Evolutionary conservation across 345 rosid genomes (phyloP).

Genomic region (Heritiera fomes): DNA sequence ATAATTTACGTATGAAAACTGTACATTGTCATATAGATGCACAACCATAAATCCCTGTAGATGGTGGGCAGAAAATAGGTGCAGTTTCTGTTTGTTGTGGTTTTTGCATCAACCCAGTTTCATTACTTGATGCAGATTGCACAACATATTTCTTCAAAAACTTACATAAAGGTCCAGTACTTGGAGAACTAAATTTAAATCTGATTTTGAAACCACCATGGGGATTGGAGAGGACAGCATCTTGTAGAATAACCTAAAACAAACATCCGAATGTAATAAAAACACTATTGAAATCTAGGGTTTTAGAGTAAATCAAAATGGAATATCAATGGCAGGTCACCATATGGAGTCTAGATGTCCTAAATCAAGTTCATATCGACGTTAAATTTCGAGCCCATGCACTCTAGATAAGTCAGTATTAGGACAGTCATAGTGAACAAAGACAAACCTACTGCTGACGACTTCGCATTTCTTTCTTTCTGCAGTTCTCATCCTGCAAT

Average conservation of each 20-base stretch:
- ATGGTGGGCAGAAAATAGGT: background rate
- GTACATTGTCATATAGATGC: background rate
- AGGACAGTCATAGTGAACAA: background rate
- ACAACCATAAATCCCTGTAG: background rate
- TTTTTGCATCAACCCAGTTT: background rate
- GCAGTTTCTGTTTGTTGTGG: background rate
- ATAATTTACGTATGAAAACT: background rate
- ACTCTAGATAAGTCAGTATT: background rate
- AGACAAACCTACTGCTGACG: constrained; percentile 4
- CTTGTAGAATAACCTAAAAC: background rate
- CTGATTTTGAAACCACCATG: background rate
- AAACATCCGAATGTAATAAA: background rate
- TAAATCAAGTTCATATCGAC: background rate
- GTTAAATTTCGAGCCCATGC: background rate
- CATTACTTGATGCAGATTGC: too few relatives aligned
- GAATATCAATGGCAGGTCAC: background rate
- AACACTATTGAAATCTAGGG: background rate
- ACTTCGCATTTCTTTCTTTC: background rate
- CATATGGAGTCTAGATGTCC: background rate
- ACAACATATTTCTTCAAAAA: too few relatives aligned
- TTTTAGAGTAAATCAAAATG: background rate
- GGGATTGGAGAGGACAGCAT: background rate
- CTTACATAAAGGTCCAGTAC: too few relatives aligned
- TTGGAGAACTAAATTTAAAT: background rate
- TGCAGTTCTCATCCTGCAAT: background rate